Percentiles rank a stretch among this genome's conserved stretches.
Evolutionary conservation across 768 basidiomycete genomes (phyloP).

Genomic region (Rhodotorula kratochvilovae): DNA sequence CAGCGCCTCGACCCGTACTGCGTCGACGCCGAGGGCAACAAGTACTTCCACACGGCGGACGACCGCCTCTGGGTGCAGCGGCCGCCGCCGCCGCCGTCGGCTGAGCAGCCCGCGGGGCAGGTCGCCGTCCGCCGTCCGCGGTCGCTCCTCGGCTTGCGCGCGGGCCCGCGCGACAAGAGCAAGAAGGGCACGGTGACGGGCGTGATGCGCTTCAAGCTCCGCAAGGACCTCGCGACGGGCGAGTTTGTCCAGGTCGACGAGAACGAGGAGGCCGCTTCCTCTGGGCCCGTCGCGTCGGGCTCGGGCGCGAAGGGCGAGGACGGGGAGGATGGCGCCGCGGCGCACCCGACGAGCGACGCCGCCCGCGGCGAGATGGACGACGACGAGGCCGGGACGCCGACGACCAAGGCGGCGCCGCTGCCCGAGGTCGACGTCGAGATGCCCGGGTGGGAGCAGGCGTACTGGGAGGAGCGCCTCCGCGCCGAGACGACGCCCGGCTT

Average conservation of each 20-base stretch:
- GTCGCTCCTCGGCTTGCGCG: conserved; percentile 5
- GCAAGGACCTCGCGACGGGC: conserved; percentile 22
- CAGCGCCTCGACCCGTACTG: conserved; percentile 37
- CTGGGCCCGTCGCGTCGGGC: background rate
- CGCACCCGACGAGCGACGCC: too few species aligned
- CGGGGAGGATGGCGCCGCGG: conserved; percentile 35
- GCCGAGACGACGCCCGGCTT: conserved; percentile 52
- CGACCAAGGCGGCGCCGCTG: background rate
- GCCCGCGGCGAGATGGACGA: conserved; percentile 27
- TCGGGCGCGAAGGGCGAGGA: conserved; percentile 36
- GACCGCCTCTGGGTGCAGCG: conserved; percentile 39
- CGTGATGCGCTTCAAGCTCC: conserved; percentile 28
- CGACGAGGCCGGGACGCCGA: too few species aligned
- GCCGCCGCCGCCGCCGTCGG: conserved; percentile 4
- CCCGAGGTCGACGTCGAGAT: conserved; percentile 34
- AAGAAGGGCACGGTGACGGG: conserved; percentile 31
- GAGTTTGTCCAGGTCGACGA: conserved; percentile 15
- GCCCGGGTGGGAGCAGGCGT: conserved; percentile 38
- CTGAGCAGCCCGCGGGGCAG: background rate
- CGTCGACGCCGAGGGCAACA: conserved; percentile 23
- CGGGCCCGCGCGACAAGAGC: conserved; percentile 21
- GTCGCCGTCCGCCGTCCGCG: background rate
- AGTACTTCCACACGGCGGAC: conserved; percentile 37
- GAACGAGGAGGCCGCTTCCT: background rate
- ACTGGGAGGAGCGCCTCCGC: conserved; percentile 35